These are phyloP conservation scores for Magnaporthiopsis incrustans DNA, from an alignment of 2,329 filamentous ascomycete species.

Conservation along the genomic window DNA sequence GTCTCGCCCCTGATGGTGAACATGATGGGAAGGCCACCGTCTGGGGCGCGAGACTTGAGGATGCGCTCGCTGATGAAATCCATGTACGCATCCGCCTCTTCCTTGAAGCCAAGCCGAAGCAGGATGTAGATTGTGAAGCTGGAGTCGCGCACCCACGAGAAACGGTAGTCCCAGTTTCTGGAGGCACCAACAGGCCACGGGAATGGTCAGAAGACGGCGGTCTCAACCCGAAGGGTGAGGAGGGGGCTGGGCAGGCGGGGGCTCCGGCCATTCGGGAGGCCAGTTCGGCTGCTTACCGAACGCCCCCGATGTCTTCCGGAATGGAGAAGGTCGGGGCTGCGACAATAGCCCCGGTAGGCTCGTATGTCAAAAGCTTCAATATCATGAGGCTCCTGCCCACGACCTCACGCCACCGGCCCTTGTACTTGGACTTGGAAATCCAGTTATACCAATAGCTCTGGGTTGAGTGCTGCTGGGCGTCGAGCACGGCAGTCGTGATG, in stretches of 20 bases:
- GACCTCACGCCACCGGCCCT: conserved; percentile 64
- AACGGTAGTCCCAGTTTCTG: conserved; percentile 67
- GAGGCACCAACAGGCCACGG: neutral
- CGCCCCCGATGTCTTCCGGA: conserved; percentile 64
- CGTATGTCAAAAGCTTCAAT: conserved; percentile 68
- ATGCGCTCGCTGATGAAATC: conserved; percentile 68
- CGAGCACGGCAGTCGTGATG: conserved; percentile 50
- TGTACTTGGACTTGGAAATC: conserved; percentile 63
- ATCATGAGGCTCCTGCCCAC: conserved; percentile 65
- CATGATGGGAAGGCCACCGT: conserved; percentile 68
- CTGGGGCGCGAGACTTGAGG: conserved; percentile 46
- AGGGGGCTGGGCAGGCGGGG: neutral
- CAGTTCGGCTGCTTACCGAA: conserved; percentile 24
- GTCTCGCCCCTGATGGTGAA: conserved; percentile 70
- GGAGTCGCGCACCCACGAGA: conserved; percentile 69
- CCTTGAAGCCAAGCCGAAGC: conserved; percentile 65
- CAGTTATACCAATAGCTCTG: conserved; percentile 67
- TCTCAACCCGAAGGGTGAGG: conserved; percentile 1
- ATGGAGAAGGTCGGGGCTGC: conserved; percentile 71
- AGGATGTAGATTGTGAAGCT: conserved; percentile 75
- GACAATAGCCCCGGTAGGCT: conserved; percentile 70
- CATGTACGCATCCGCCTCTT: conserved; percentile 73
- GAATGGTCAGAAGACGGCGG: neutral
- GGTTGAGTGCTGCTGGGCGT: conserved; percentile 59
- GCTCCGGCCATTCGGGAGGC: conserved; percentile 5